Evolutionary conservation across 2,329 filamentous ascomycete genomes (phyloP).

Genomic region (Parastagonospora nodorum): DNA sequence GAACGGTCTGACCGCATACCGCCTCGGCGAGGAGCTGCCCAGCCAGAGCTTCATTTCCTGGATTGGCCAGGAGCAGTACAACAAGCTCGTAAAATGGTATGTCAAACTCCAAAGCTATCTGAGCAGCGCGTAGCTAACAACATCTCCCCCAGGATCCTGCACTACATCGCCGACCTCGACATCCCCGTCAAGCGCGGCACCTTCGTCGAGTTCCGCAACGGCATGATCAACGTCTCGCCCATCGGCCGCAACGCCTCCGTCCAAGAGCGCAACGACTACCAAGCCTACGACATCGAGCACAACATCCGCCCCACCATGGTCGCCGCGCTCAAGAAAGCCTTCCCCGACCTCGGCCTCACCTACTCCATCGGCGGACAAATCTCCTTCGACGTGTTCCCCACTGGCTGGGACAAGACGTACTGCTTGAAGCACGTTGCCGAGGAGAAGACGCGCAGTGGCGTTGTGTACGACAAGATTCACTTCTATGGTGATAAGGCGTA

Average conservation of each 20-base stretch:
- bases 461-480: conserved; percentile 86
- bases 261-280: conserved; percentile 80
- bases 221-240: conserved; percentile 87
- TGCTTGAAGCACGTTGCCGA: conserved; percentile 85
- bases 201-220: conserved; percentile 87
- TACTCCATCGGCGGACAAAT: conserved; percentile 97
- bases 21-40: conserved; percentile 75
- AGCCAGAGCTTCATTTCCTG: conserved; percentile 88
- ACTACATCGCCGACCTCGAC: conserved; percentile 83
- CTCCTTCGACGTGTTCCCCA: conserved; percentile 97
- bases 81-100: conserved; percentile 70
- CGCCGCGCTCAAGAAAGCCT: conserved; percentile 74
- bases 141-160: conserved; percentile 58
- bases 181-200: conserved; percentile 83
- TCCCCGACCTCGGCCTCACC: conserved; percentile 83
- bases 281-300: conserved; percentile 78
- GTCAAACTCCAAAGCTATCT: conserved; percentile 9
- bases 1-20: conserved; percentile 92
- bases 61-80: conserved; percentile 86
- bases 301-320: conserved; percentile 80
- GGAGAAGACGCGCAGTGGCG: conserved; percentile 70
- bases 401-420: conserved; percentile 98
- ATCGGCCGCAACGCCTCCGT: conserved; percentile 84
- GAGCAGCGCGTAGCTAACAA: conserved; percentile 41
- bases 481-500: conserved; percentile 98